Evolutionary conservation across 2,329 filamentous ascomycete genomes (phyloP).

Genomic region (Fusarium domesticum): DNA sequence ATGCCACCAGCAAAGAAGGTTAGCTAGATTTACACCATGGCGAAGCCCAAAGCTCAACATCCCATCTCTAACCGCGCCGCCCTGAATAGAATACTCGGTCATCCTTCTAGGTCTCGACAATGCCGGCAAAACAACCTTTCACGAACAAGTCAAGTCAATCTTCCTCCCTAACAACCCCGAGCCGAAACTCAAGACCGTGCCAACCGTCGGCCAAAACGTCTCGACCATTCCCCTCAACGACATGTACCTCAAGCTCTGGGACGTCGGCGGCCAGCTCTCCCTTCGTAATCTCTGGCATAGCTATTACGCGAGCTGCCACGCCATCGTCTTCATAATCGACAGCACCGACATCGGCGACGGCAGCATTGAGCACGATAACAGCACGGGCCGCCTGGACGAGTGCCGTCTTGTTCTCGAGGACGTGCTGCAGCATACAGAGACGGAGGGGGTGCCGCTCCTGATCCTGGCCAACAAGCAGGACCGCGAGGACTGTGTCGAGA

Average conservation of each 20-base stretch:
- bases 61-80: not conserved
- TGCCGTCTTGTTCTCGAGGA: conserved; percentile 86
- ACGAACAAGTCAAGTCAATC: conserved; percentile 91
- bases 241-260: conserved; percentile 98
- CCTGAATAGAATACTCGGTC: conserved; percentile 93
- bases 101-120: conserved; percentile 97
- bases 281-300: conserved; percentile 91
- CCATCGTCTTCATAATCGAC: conserved; percentile 97
- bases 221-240: conserved; percentile 85
- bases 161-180: conserved; percentile 63
- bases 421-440: conserved; percentile 81
- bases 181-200: conserved; percentile 80
- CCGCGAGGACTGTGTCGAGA: conserved; percentile 94
- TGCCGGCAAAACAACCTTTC: conserved; percentile 96
- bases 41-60: not conserved
- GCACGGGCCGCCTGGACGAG: conserved; percentile 72
- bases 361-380: conserved; percentile 52
- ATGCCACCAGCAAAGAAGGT: conserved; percentile 97
- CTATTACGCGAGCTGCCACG: conserved; percentile 92
- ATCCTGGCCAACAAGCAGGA: conserved; percentile 98
- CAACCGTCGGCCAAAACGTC: conserved; percentile 96
- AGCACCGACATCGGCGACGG: conserved; percentile 89
- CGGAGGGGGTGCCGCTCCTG: conserved; percentile 85
- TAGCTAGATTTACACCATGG: no score
- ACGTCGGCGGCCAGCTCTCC: conserved; percentile 89